Conservation (phyloP, 208 protist genomes). For the Herpetomonas samuelpessoai region DNA sequence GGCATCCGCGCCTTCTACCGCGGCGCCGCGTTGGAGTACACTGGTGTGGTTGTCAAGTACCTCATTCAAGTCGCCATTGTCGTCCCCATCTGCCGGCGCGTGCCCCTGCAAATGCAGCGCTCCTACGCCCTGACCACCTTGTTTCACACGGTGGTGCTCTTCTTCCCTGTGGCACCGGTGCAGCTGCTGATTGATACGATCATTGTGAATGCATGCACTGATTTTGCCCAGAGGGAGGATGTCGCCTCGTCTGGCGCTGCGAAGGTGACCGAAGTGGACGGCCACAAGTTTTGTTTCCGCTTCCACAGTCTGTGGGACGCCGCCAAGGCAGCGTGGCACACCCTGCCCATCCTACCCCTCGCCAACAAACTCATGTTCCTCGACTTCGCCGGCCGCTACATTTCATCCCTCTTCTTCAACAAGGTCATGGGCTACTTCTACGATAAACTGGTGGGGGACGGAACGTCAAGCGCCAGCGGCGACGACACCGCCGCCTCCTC, state of each 20-base stretch:
- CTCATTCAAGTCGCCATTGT: constrained; percentile 23
- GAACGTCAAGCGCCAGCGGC: constrained; percentile 5
- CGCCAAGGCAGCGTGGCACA: constrained; percentile 12
- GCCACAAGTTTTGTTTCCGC: constrained; percentile 10
- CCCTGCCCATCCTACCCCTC: constrained; percentile 21
- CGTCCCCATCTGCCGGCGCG: constrained; percentile 23
- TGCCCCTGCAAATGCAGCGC: constrained; percentile 26
- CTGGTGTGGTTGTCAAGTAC: constrained; percentile 23
- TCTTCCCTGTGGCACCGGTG: constrained; percentile 25
- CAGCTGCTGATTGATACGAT: constrained; percentile 30
- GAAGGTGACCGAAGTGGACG: background rate
- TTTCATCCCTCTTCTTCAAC: constrained; percentile 30
- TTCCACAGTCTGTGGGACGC: constrained; percentile 18
- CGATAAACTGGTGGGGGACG: constrained; percentile 11
- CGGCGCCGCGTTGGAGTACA: constrained; percentile 40
- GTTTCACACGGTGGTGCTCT: constrained; percentile 24
- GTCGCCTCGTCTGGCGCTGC: background rate
- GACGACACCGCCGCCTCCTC: constrained; percentile 10
- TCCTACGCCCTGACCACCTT: constrained; percentile 20
- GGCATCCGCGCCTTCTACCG: constrained; percentile 44
- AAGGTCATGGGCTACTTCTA: constrained; percentile 19
- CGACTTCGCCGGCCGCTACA: constrained; percentile 28
- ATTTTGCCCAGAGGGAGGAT: constrained; percentile 9
- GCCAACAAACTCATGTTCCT: constrained; percentile 20
- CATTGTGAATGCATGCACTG: constrained; percentile 25